These are phyloP conservation scores for Ashbya aceris DNA, from an alignment of 1,139 yeast species.

Conservation along the genomic window DNA sequence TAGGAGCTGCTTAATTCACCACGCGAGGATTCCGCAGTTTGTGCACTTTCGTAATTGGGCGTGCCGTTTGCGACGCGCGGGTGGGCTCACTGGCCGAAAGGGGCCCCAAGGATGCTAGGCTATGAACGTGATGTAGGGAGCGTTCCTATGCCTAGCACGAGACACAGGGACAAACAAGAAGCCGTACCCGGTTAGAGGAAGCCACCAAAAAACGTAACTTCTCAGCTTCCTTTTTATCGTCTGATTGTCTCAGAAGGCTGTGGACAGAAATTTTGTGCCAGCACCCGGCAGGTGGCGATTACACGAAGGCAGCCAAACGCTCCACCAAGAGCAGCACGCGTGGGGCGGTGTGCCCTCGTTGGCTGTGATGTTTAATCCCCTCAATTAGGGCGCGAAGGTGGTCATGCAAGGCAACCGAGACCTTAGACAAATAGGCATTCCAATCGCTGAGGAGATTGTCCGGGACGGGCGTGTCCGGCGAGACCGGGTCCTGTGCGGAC, in stretches of 20 bases:
- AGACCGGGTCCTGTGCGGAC: conserved; percentile 2
- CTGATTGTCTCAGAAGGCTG: conserved; percentile 1
- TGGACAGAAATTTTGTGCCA: not conserved
- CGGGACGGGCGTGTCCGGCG: conserved; percentile 5
- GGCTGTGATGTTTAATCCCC: conserved; percentile 7
- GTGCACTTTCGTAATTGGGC: no score
- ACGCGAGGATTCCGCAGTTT: no score
- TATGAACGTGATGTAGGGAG: no score
- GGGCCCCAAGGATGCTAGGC: no score
- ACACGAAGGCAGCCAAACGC: conserved; percentile 3
- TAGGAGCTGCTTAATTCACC: no score
- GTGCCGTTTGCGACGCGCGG: no score
- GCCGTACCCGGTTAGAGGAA: no score
- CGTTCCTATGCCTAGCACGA: no score
- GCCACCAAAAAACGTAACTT: not conserved
- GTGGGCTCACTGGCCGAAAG: no score
- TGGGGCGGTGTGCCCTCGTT: conserved; percentile 6
- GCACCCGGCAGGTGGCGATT: conserved; percentile 1
- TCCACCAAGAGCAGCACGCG: conserved; percentile 4
- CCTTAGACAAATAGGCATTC: conserved; percentile 3
- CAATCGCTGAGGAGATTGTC: conserved; percentile 5
- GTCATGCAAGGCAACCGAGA: conserved; percentile 5
- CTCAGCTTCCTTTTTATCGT: conserved; percentile 1
- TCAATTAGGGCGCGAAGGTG: conserved; percentile 8
- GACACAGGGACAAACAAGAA: no score